Evolutionary conservation across 495 filamentous ascomycete genomes (phyloP).

Genomic region (Lindgomyces ingoldianus): DNA sequence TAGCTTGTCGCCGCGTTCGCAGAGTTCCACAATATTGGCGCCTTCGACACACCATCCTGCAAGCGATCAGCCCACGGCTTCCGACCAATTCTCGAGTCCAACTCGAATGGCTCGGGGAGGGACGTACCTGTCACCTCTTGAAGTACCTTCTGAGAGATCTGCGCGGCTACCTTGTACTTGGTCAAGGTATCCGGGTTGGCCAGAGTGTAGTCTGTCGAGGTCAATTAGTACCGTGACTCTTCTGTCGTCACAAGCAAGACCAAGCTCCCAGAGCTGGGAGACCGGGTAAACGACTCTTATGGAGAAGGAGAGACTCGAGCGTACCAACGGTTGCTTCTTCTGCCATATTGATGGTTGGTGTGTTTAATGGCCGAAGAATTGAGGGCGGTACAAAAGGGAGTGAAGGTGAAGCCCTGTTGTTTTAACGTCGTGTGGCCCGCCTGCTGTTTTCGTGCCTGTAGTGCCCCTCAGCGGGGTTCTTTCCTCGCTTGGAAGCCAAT

Average conservation of each 20-base stretch:
- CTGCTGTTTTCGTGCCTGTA: not conserved
- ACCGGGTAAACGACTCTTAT: not conserved
- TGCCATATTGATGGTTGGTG: constrained; percentile 34
- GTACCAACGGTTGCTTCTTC: constrained; percentile 39
- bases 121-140: constrained; percentile 71
- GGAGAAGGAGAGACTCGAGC: constrained; percentile 1
- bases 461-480: constrained; percentile 15
- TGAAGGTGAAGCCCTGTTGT: constrained; percentile 4
- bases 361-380: not conserved
- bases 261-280: not conserved
- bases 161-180: constrained; percentile 95
- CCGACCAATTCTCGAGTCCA: not conserved
- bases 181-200: constrained; percentile 96
- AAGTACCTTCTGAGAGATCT: constrained; percentile 92
- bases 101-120: not conserved
- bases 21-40: constrained; percentile 87
- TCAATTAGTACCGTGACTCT: constrained; percentile 20
- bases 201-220: constrained; percentile 79
- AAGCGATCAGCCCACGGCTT: constrained; percentile 17
- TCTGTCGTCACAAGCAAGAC: not conserved
- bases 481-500: constrained; percentile 11
- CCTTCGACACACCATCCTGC: constrained; percentile 78
- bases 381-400: not conserved
- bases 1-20: constrained; percentile 92
- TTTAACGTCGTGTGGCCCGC: constrained; percentile 3